These are phyloP conservation scores for Vitis hybrid DNA, from an alignment of 177 flowering plant species.

Conservation along the genomic window DNA sequence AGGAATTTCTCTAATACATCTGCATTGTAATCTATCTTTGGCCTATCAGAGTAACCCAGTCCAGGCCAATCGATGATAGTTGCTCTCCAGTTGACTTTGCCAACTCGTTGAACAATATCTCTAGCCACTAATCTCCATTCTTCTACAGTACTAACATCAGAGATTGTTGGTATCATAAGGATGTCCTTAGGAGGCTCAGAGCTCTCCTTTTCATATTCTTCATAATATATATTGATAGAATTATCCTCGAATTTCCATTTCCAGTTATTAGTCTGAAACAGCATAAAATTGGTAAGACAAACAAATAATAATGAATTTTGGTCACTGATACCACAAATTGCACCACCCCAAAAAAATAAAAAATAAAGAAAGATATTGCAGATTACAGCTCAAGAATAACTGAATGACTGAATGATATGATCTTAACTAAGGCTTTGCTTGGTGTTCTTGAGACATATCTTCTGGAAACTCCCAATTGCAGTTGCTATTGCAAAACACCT, in stretches of 20 bases:
- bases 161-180: constrained; percentile 88
- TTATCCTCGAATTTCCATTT: constrained; percentile 78
- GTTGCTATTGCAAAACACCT: too few relatives aligned
- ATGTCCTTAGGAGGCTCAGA: constrained; percentile 48
- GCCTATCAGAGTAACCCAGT: constrained; percentile 83
- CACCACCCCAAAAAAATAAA: background rate
- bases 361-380: background rate
- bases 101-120: constrained; percentile 58
- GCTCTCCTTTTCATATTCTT: constrained; percentile 57
- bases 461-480: too few relatives aligned
- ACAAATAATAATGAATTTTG: background rate
- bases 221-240: constrained; percentile 67
- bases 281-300: background rate
- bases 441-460: too few relatives aligned
- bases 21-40: constrained; percentile 80
- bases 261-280: constrained; percentile 66
- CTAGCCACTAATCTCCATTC: constrained; percentile 89
- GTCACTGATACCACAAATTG: constrained; percentile 1
- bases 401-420: too few relatives aligned
- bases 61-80: constrained; percentile 98
- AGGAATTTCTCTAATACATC: constrained; percentile 91
- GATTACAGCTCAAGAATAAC: too few relatives aligned
- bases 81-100: constrained; percentile 57
- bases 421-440: too few relatives aligned
- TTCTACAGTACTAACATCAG: constrained; percentile 98